Evolutionary conservation across 768 basidiomycete species (phyloP).

Genomic region (Phylloporus arenicola): DNA sequence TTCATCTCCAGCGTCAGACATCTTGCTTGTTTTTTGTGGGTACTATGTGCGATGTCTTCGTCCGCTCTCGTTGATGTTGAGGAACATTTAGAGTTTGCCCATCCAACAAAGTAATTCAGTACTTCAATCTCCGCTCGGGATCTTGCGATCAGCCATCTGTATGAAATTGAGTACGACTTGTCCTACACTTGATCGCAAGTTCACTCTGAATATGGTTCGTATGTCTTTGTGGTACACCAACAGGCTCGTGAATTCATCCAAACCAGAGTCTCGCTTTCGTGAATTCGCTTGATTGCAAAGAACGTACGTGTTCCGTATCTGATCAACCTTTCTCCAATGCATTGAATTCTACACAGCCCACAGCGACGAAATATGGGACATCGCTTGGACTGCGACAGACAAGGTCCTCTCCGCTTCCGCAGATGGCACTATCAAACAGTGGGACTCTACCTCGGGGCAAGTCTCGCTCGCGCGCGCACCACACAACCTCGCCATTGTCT

Average conservation of each 20-base stretch:
- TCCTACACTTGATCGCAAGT: background rate
- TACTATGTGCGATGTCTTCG: constrained; percentile 63
- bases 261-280: constrained; percentile 65
- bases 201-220: constrained; percentile 25
- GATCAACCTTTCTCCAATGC: background rate
- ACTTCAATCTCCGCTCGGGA: constrained; percentile 55
- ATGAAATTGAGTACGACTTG: background rate
- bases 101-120: constrained; percentile 22
- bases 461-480: constrained; percentile 53
- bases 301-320: constrained; percentile 48
- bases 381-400: constrained; percentile 65
- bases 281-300: constrained; percentile 67
- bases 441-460: constrained; percentile 63
- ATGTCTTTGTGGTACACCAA: constrained; percentile 2
- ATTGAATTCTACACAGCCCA: constrained; percentile 48
- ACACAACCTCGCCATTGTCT: constrained; percentile 84
- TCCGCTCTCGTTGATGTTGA: constrained; percentile 91
- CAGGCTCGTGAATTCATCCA: constrained; percentile 18
- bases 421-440: constrained; percentile 72
- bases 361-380: constrained; percentile 73
- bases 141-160: constrained; percentile 27
- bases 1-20: constrained; percentile 99
- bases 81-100: constrained; percentile 52
- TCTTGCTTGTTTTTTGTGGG: constrained; percentile 38
- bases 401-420: constrained; percentile 67